These are phyloP conservation scores for Leccinum solheimii DNA, from an alignment of 1,284 basidiomycete genomes.

Conservation along the genomic window DNA sequence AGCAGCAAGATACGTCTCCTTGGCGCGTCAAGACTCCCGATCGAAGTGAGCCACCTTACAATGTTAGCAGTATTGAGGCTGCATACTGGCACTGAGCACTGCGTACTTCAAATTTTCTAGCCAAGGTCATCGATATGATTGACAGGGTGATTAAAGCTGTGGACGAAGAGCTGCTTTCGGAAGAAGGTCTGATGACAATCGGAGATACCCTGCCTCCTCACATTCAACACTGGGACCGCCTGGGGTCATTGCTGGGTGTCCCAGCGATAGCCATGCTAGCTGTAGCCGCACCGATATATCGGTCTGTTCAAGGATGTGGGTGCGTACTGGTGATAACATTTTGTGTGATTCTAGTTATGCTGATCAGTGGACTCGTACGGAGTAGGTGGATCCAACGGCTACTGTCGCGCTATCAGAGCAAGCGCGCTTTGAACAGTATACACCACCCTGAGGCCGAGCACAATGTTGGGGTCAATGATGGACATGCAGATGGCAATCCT, in stretches of 20 bases:
- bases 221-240: slow-evolving; percentile 20
- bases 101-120: slow-evolving; percentile 5
- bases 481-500: no score
- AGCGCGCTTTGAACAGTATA: slow-evolving; percentile 5
- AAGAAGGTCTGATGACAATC: slow-evolving; percentile 25
- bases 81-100: neutral
- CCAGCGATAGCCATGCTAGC: slow-evolving; percentile 17
- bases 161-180: slow-evolving; percentile 18
- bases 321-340: slow-evolving; percentile 12
- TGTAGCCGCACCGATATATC: slow-evolving; percentile 13
- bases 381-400: slow-evolving; percentile 9
- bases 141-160: slow-evolving; percentile 27
- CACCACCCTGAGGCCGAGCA: neutral
- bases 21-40: slow-evolving; percentile 24
- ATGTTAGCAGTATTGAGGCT: neutral
- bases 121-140: slow-evolving; percentile 19
- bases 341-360: neutral
- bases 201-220: slow-evolving; percentile 21
- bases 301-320: slow-evolving; percentile 13
- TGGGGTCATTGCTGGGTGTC: slow-evolving; percentile 18
- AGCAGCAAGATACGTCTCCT: slow-evolving; percentile 13
- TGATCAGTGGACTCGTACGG: slow-evolving; percentile 6
- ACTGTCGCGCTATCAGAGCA: slow-evolving; percentile 4
- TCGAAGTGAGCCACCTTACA: slow-evolving; percentile 10
- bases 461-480: neutral